Evolutionary conservation across 2,329 filamentous ascomycete genomes (phyloP), one percentile per base, ranked within the genome.

Genomic region (Botrytis elliptica): DNA sequence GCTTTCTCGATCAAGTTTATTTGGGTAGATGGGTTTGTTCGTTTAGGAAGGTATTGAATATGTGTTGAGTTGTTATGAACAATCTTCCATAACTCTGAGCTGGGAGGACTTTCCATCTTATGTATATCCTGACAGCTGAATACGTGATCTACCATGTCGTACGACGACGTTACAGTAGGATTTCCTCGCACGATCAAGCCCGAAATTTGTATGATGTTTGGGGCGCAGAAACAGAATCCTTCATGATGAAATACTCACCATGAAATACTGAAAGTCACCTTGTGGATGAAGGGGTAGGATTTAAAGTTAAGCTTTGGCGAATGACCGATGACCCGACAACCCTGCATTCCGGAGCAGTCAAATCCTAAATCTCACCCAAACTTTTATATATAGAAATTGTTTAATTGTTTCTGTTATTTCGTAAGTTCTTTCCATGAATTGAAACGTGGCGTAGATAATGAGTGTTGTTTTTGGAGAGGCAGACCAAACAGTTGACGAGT

Each of bases 171-270:
- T 62, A 52, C 64, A 46, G 33, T 52, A 69, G 65, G 71, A 62
- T 73, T 44, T 25, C 55, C 20, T 73, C 25, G 33, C 62, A 33
- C 29, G 38, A 36, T 49, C 3, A 69, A 69, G 49, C 52, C 52
- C 20, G 52, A 49, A 44, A 68, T 72, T 68, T 67, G 40, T 38
- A 57, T 59, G 38, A 42, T 67, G 70, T 66, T 68, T 72, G 63
- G 38, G 70, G 70, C 63, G 70, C 63, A 72, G 70, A 72, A 60
- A 68, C 9, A 40, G 3, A 59, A 57, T 57, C 69, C 62, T 65
- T 65, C 59, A 55, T 52, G 59, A 66, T 38, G 52, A 59, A 42
- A 69, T 59, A 44, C 49, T 65, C n/a, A 22, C n/a, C 33, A 44
- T 10, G 66, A 40, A 29, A 62, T 42, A 22, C 40, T 63, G 6